Conservation (phyloP, 495 filamentous ascomycete genomes). For the Niebla homalea region DNA sequence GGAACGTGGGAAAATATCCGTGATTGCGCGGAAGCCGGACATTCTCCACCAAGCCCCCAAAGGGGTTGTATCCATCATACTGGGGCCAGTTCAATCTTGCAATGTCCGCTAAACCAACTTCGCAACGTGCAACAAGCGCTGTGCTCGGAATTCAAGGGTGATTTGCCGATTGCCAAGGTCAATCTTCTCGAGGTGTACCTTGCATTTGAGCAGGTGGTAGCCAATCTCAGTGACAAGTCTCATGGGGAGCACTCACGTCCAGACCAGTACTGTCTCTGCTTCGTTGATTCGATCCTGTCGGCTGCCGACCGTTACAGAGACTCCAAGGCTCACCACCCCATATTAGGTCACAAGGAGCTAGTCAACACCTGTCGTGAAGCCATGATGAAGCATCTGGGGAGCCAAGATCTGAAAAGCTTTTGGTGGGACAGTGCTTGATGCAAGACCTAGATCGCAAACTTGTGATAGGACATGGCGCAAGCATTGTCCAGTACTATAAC, state of each 20-base stretch:
- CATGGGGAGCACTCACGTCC: conserved; percentile 7
- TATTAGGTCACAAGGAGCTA: background rate
- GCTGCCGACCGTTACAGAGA: conserved; percentile 12
- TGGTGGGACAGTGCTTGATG: too few species aligned
- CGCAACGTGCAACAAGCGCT: conserved; percentile 4
- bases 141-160: conserved; percentile 1
- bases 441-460: too few species aligned
- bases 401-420: background rate
- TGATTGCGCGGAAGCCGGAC: background rate
- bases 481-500: too few species aligned
- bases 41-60: background rate
- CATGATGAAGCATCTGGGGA: conserved; percentile 4
- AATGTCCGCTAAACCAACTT: conserved; percentile 2
- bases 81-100: background rate
- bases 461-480: too few species aligned
- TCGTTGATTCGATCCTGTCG: conserved; percentile 7
- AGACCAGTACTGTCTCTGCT: conserved; percentile 14
- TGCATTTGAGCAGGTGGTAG: conserved; percentile 11
- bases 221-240: conserved; percentile 10
- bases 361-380: background rate
- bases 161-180: conserved; percentile 14
- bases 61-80: background rate
- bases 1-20: background rate
- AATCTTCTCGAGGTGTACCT: conserved; percentile 16
- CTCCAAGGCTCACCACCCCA: background rate